Evolutionary conservation across 768 basidiomycete species (phyloP), one percentile per base, ranked within the genome.

Genomic region (Sistotremastrum niveocremeum): DNA sequence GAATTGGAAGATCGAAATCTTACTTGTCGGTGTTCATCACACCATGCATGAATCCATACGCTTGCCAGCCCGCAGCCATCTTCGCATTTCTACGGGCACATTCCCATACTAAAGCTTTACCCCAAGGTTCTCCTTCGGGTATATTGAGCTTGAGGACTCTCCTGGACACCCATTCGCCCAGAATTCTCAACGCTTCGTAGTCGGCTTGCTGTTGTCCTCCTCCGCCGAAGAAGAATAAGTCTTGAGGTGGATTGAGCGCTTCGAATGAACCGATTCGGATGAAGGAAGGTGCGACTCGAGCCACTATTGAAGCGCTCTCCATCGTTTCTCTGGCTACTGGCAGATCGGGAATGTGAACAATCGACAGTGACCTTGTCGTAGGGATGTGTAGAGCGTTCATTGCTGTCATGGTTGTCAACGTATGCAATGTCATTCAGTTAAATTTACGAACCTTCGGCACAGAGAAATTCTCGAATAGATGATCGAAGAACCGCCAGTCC

Each of bases 11-110:
- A 32, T 46, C 30, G 29, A 2, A n/a, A 57, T 20, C 73, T 48
- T 52, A 84, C 84, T 94, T 95, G 66, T 97, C 94, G 2, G 93
- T 94, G 57, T 98, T 98, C 54, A 99, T 89, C 35, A 99, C 94
- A 0, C 89, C 90, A 57, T 91, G 87, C 88, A 90, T 88, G 59
- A 86, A 91, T 1, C 89, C 89, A 60, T 84, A 85, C 5, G 77
- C 88, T 63, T 98, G 94, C 95, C 95, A 98, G 3, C 73, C 83
- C 7, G 91, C 95, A 0, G 91, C 86, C 85, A 93, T 98, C 58
- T 67, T 68, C 39, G 86, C 93, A 57, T 95, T 98, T 56, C 90
- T 68, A 60, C 73, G 75, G 10, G 88, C 79, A 0, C 78, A 79
- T 54, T 95, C 90, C 52, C 80, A 63, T 2, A 94, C 71, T 39